These are phyloP conservation scores for Tripidium arundinaceum DNA, from an alignment of 202 grass and related monocot genomes.

Conservation along the genomic window DNA sequence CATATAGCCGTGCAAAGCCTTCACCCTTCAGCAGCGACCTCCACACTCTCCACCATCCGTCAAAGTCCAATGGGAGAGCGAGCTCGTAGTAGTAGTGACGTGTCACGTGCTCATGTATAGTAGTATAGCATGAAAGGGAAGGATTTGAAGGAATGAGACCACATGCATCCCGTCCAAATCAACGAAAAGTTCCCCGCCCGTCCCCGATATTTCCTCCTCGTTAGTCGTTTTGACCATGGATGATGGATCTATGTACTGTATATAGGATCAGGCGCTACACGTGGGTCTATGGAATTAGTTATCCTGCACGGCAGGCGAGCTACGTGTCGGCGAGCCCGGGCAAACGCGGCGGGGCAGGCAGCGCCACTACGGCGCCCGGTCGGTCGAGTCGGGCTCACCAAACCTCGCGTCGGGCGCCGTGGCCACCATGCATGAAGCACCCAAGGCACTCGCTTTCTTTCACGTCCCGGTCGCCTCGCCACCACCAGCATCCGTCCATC, in stretches of 20 bases:
- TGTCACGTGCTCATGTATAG: too few relatives aligned
- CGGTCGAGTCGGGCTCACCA: background rate
- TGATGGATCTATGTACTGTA: too few relatives aligned
- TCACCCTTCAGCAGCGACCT: background rate
- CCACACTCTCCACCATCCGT: background rate
- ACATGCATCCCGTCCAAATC: too few relatives aligned
- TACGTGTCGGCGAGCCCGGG: slow-evolving; percentile 26
- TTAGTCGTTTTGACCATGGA: too few relatives aligned
- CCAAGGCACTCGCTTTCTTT: background rate
- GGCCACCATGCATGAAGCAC: background rate
- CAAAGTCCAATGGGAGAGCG: too few relatives aligned
- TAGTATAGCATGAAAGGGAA: too few relatives aligned
- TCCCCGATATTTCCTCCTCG: too few relatives aligned
- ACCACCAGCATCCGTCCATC: background rate
- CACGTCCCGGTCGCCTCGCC: background rate
- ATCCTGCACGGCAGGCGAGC: background rate
- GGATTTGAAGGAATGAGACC: too few relatives aligned
- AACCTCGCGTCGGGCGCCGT: slow-evolving; percentile 1
- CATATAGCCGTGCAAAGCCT: background rate
- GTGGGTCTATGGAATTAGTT: background rate
- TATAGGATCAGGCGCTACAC: too few relatives aligned
- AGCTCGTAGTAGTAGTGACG: too few relatives aligned
- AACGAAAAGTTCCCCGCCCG: slow-evolving; percentile 28
- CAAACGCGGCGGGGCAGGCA: slow-evolving; percentile 19
- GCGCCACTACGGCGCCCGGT: background rate